Base-by-base conservation (phyloP, 768 basidiomycete species). In the Strobilomyces confusus region DNA sequence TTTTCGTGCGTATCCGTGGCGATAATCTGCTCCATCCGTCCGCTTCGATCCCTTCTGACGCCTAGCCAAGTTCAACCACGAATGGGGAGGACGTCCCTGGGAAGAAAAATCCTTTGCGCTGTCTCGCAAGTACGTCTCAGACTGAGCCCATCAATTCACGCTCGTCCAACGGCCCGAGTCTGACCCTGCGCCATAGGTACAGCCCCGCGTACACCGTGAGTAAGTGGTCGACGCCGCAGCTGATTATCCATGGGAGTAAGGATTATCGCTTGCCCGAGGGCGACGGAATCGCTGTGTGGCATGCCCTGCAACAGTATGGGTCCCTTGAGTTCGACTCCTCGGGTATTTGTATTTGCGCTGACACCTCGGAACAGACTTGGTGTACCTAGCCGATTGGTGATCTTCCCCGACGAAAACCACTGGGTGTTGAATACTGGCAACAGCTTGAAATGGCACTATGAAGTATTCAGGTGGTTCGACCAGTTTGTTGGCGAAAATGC, bases 361-460 rank as follows among this genome's bases (percentile, higher is more conserved):
- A 56, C 23, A 6, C 30, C 32, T 22, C 17, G 48, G 32, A 51
- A 20, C 49, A 92, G 91, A 63, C 80, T 75, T 41, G 83, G 79
- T 9, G 72, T 94, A 29, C 86, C 87, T 5, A 88, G 83, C 57
- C 80, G 92, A 38, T 73, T 93, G 23, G 80, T 94, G 12, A 79
- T 92, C 55, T 94, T 93, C 78, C 89, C 91, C 0, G 83, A 88
- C 59, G 94, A 95, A 72, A 95, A 94, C 59, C 93, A 95, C 65
- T 93, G 93, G 94, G 92, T 92, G 23, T 61, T 90, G 56, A 80
- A 89, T 50, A 87, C 86, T 54, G 85, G 83, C 49, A 91, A 91
- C 60, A 88, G 90, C 65, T 72, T 95, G 67, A 92, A 93, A 68
- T 98, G 95, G 95, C 92, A 98, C 71, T 77, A 88, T 58, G 95